Conservation (phyloP, 257 asterid genomes). For the Solanum stenotomum region DNA sequence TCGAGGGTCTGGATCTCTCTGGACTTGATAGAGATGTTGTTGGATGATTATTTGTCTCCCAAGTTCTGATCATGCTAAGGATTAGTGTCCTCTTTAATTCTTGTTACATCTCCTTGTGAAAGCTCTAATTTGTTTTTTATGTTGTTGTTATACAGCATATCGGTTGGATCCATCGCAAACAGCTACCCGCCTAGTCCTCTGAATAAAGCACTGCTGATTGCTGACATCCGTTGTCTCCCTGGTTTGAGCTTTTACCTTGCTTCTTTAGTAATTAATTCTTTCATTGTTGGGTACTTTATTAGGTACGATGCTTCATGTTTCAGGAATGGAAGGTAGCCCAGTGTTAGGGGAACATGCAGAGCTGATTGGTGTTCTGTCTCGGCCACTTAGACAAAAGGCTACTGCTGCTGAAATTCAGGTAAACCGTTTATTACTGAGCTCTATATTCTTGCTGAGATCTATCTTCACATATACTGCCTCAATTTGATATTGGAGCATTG, state of each 20-base stretch:
- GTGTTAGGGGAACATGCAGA: constrained; percentile 68
- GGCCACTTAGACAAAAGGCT: constrained; percentile 75
- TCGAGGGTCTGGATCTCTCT: neutral
- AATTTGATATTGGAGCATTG: constrained; percentile 12
- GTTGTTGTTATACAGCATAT: constrained; percentile 44
- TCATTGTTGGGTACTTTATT: constrained; percentile 9
- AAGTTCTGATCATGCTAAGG: neutral
- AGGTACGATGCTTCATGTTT: constrained; percentile 18
- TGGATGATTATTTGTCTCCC: neutral
- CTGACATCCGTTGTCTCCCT: constrained; percentile 96
- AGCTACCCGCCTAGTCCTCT: constrained; percentile 62
- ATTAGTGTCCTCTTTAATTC: neutral
- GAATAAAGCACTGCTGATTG: constrained; percentile 66
- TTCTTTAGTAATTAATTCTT: neutral
- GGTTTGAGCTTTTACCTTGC: constrained; percentile 47
- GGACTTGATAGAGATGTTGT: neutral
- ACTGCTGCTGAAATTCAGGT: constrained; percentile 98
- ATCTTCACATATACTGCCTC: neutral
- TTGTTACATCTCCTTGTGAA: neutral
- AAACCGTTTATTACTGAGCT: neutral
- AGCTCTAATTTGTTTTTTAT: neutral
- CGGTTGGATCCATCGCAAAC: constrained; percentile 88
- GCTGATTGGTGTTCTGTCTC: constrained; percentile 69
- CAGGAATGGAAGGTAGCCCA: constrained; percentile 99
- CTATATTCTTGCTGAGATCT: neutral